phyloP scores from a whole-genome alignment of 441 rosid genomes.

The Viola pubescens region DNA sequence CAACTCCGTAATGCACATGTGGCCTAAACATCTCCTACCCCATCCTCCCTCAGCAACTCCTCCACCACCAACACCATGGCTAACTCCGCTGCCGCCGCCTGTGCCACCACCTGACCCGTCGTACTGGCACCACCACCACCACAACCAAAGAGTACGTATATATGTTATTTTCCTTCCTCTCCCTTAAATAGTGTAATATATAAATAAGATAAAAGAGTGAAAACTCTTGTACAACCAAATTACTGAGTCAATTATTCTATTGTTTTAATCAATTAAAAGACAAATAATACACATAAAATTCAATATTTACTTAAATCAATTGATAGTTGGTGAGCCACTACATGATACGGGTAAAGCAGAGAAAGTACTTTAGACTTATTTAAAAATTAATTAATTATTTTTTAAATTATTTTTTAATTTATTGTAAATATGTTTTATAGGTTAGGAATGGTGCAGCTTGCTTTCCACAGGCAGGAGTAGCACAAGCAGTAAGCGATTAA shows the following conservation, averaged over 20 bases:
- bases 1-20: conserved; percentile 34
- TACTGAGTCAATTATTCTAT: too few species aligned
- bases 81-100: conserved; percentile 36
- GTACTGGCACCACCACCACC: conserved; percentile 48
- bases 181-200: too few species aligned
- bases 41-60: conserved; percentile 40
- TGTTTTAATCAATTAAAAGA: neutral
- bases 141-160: conserved; percentile 22
- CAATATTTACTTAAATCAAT: too few species aligned
- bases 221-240: too few species aligned
- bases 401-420: neutral
- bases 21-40: conserved; percentile 50
- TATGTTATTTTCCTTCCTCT: too few species aligned
- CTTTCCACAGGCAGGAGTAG: conserved; percentile 36
- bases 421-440: conserved; percentile 17
- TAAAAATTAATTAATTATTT: too few species aligned
- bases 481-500: conserved; percentile 29
- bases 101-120: conserved; percentile 43
- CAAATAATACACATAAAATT: neutral
- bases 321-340: too few species aligned
- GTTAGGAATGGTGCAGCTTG: conserved; percentile 45
- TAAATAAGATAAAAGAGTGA: too few species aligned
- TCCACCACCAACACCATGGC: conserved; percentile 7
- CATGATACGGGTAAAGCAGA: too few species aligned
- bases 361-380: too few species aligned